Base-by-base conservation (phyloP, 2,329 filamentous ascomycete genomes). In the Neonectria magnoliae region DNA sequence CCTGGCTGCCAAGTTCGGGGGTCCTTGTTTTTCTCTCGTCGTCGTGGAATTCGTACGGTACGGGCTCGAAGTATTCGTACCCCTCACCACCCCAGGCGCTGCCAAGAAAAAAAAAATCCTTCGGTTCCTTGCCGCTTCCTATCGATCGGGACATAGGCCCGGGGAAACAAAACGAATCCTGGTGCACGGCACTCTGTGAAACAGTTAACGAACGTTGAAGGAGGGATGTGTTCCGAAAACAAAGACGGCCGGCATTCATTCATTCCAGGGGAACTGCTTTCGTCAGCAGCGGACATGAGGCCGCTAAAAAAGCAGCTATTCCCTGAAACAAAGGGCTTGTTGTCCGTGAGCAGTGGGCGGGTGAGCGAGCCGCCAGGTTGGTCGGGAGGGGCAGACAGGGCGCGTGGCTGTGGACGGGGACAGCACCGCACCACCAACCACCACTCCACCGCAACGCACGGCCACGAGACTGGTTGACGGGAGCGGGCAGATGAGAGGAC, bases 321-420 rank as follows among this genome's bases (percentile, higher is more conserved):
- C 54, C 54, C 66, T 73, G 71, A 73, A 73, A 73, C 71, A 72
- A 66, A 67, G 63, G 69, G 60, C 58, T 68, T 59, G 38, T 42
- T 42, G 38, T 42, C n/a, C 38, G 36, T n/a, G n/a, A n/a, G 4
- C n/a, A 18, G n/a, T 42, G n/a, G 38, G 38, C 38, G 41, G 50
- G 48, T 52, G 48, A 13, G 59, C 27, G 47, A 51, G 56, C 56
- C 56, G 36, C 45, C 56, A 36, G 44, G n/a, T 27, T 36, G 18
- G 59, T 41, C 44, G 22, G 53, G 45, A 25, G 25, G 50, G 48
- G 33, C 62, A 62, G 45, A 50, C 60, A 63, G 57, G 45, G 55
- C 53, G 65, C 62, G 61, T 62, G 29, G 70, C 70, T 72, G 54
- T 45, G 71, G 54, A 57, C 57, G 53, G 38, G 51, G n/a, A 56